These are phyloP conservation scores for Trichophyton equinum DNA, from an alignment of 2,329 filamentous ascomycete genomes.

Conservation along the genomic window DNA sequence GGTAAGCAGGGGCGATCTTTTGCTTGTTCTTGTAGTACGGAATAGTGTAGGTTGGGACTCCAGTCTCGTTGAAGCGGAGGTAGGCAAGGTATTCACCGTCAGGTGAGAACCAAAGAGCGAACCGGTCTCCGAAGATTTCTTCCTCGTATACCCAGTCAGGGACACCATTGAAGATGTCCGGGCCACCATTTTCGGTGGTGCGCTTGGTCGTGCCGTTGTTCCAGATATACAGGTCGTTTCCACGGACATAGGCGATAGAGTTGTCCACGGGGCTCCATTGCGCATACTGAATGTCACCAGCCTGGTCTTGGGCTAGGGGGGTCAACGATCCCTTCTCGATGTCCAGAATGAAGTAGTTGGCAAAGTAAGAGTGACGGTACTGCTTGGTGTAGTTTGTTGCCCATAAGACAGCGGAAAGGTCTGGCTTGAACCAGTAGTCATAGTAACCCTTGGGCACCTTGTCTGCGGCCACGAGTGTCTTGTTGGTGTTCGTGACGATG, in stretches of 20 bases:
- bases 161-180: conserved; percentile 76
- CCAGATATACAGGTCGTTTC: conserved; percentile 52
- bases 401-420: conserved; percentile 48
- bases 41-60: conserved; percentile 52
- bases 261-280: conserved; percentile 46
- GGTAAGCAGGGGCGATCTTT: conserved; percentile 48
- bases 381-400: conserved; percentile 55
- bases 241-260: conserved; percentile 54
- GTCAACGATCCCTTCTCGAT: conserved; percentile 43
- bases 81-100: conserved; percentile 79
- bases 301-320: conserved; percentile 47
- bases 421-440: conserved; percentile 51
- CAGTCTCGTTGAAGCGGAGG: conserved; percentile 69
- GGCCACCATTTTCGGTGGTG: conserved; percentile 71
- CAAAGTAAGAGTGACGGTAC: conserved; percentile 56
- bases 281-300: conserved; percentile 55
- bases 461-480: conserved; percentile 46
- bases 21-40: conserved; percentile 54
- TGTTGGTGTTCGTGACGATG: conserved; percentile 45
- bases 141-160: conserved; percentile 92
- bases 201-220: conserved; percentile 42
- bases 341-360: conserved; percentile 54
- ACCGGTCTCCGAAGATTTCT: conserved; percentile 63
- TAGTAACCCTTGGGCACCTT: conserved; percentile 43
- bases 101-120: conserved; percentile 81